Conservation (phyloP, 148 eudicot species). For the Polygonum aviculare region DNA sequence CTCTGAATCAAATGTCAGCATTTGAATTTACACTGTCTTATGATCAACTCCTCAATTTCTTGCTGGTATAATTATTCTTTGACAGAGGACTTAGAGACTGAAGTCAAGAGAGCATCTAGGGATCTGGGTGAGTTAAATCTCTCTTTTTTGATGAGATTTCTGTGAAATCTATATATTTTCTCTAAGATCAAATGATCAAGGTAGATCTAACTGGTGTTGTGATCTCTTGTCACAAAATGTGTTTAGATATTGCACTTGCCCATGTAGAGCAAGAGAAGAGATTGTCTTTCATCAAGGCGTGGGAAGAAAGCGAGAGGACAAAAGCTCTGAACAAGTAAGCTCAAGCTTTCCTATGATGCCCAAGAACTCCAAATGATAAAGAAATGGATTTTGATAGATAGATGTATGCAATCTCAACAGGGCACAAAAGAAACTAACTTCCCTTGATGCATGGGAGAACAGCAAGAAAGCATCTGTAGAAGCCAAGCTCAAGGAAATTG, state of each 20-base stretch:
- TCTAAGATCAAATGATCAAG: too few relatives aligned
- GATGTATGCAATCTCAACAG: constrained; percentile 20
- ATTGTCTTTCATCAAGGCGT: constrained; percentile 79
- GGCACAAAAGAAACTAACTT: constrained; percentile 56
- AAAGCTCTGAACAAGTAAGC: constrained; percentile 32
- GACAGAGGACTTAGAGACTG: background rate
- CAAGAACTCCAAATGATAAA: background rate
- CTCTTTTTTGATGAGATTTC: background rate
- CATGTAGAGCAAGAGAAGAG: constrained; percentile 66
- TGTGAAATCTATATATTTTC: too few relatives aligned
- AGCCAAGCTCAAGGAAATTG: constrained; percentile 43
- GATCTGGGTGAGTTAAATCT: background rate
- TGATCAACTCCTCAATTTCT: background rate
- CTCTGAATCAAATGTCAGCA: too few relatives aligned
- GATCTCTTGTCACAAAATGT: background rate
- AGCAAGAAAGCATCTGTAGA: constrained; percentile 60
- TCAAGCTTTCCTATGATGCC: background rate
- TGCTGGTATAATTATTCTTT: background rate
- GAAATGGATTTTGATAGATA: background rate
- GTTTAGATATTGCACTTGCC: constrained; percentile 61
- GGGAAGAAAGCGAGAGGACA: constrained; percentile 83
- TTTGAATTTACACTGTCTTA: background rate
- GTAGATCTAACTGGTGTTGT: background rate
- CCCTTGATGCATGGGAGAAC: constrained; percentile 62
- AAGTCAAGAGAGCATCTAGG: background rate